Base-by-base conservation (phyloP, 1,284 basidiomycete genomes). In the Clitocybe nebularis region DNA sequence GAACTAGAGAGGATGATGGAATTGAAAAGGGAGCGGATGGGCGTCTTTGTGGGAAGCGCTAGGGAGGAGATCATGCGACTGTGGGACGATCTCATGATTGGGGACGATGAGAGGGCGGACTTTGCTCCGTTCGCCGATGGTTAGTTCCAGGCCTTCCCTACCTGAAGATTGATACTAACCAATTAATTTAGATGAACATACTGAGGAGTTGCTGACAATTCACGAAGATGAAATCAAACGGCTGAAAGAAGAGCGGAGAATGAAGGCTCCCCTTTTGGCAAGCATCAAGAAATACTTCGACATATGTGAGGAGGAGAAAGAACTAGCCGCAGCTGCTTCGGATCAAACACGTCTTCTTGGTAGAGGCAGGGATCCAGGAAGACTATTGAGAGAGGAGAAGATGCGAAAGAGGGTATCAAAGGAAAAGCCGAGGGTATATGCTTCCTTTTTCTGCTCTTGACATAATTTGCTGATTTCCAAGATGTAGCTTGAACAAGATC, bases 401-500 rank as follows among this genome's bases (percentile, higher is more conserved):
- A 93, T 96, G 85, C 77, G 95, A 41, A 99, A 97, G 66, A 74
- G 94, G 8, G 92, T 99, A n/a, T 78, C 78, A 49, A 88, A 91
- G 59, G 86, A 96, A 66, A 98, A 97, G 62, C 95, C 95, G 17
- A 81, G 89, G 59, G 93, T 95, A 56, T 47, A 84, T 60, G n/a
- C n/a, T n/a, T n/a, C n/a, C n/a, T n/a, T n/a, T n/a, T n/a, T n/a
- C 10, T n/a, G 3, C 16, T 36, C 17, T 5, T 24, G 29, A 20
- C 17, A 29, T 5, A 7, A 13, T 10, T 36, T 21, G 5, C 9
- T 28, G 21, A 17, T 23, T 29, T 24, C 32, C 11, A 46, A 16
- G 17, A 17, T 39, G 35, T 45, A 94, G 92, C 76, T 96, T 45
- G 94, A 97, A 64, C 81, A 84, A 51, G 93, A 98, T 47, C 72